phyloP scores from a whole-genome alignment of 192 early-diverging fungal genomes.

The Fimicolochytrium jonesii region DNA sequence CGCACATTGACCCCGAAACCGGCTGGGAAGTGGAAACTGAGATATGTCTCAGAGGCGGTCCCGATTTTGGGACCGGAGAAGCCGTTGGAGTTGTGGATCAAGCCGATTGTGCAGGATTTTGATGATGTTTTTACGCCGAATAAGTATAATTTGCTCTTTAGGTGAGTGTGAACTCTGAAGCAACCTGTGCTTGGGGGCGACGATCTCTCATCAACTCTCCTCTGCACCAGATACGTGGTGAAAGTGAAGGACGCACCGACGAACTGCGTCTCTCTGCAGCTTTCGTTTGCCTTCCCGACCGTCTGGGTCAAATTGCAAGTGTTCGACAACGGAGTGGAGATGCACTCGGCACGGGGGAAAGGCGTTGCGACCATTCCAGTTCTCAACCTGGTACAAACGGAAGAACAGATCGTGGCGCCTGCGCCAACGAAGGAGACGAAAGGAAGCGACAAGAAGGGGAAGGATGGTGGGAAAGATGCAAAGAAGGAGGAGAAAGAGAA shows the following conservation, averaged over 20 bases:
- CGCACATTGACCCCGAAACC: constrained; percentile 21
- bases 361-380: constrained; percentile 39
- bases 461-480: constrained; percentile 21
- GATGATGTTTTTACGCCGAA: constrained; percentile 50
- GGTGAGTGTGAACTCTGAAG: too few species aligned
- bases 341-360: constrained; percentile 35
- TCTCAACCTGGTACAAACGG: constrained; percentile 31
- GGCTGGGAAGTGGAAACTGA: constrained; percentile 49
- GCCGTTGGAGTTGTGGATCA: constrained; percentile 35
- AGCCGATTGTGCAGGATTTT: constrained; percentile 50
- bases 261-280: constrained; percentile 41
- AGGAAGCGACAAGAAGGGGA: constrained; percentile 42
- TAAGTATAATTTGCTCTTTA: constrained; percentile 54
- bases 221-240: constrained; percentile 34
- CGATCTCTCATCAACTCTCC: background rate
- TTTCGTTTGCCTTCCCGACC: constrained; percentile 38
- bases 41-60: constrained; percentile 36
- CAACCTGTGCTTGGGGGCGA: too few species aligned
- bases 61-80: constrained; percentile 27
- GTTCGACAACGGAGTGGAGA: constrained; percentile 54
- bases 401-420: constrained; percentile 24
- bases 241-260: constrained; percentile 49
- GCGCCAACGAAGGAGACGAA: constrained; percentile 13
- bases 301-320: constrained; percentile 43
- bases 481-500: constrained; percentile 20